Conservation (phyloP, 768 basidiomycete genomes). For the Rhodocollybia butyracea region DNA sequence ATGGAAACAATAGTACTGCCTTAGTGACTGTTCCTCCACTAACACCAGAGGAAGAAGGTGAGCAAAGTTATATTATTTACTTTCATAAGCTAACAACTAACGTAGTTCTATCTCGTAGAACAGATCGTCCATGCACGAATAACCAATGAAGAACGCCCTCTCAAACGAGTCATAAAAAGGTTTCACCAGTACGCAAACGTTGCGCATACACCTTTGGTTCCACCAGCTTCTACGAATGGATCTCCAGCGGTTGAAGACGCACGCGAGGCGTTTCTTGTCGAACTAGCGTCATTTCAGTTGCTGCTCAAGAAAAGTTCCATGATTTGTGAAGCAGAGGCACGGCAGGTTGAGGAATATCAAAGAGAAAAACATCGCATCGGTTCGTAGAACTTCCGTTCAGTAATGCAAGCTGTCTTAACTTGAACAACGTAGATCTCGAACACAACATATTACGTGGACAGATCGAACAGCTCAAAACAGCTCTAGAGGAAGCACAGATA, state of each 20-base stretch:
- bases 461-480: constrained; percentile 74
- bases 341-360: constrained; percentile 84
- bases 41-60: constrained; percentile 65
- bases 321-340: constrained; percentile 82
- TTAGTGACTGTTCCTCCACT: constrained; percentile 38
- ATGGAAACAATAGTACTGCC: neutral
- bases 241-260: constrained; percentile 56
- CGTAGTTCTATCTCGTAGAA: constrained; percentile 41
- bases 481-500: constrained; percentile 76
- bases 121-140: constrained; percentile 78
- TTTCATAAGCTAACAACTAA: constrained; percentile 22
- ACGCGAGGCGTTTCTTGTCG: constrained; percentile 73
- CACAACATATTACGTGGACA: constrained; percentile 64
- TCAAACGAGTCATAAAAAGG: constrained; percentile 77
- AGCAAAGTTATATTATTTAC: constrained; percentile 8
- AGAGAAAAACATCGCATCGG: constrained; percentile 70
- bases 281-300: constrained; percentile 74
- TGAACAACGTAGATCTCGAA: constrained; percentile 53
- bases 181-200: constrained; percentile 71
- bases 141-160: constrained; percentile 75
- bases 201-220: constrained; percentile 44
- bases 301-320: constrained; percentile 74
- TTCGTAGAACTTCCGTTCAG: constrained; percentile 30
- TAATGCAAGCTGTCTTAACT: constrained; percentile 4
- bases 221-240: constrained; percentile 23